Percentiles rank a stretch among this genome's conserved stretches.
Evolutionary conservation across 352 stramenopile species (phyloP).

Genomic region (Pythium aristosporum): DNA sequence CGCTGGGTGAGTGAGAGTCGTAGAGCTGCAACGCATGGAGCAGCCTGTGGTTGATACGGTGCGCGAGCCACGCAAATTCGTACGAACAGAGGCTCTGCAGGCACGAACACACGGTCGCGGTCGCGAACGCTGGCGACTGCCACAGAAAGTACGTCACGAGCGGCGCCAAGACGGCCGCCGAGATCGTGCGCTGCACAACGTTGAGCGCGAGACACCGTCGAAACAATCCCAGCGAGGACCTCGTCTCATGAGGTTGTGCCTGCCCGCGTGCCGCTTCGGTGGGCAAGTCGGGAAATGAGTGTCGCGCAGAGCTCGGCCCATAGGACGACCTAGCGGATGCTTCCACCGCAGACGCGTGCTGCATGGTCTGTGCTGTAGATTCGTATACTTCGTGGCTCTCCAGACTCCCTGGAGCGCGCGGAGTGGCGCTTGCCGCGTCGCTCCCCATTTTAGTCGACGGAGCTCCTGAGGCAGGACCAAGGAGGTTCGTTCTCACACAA

Average conservation of each 20-base stretch:
- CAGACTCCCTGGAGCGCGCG: background rate
- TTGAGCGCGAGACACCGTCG: constrained; percentile 34
- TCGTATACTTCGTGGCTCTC: background rate
- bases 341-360: background rate
- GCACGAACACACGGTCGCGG: constrained; percentile 64
- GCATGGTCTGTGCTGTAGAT: background rate
- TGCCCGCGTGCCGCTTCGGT: background rate
- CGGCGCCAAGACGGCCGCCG: constrained; percentile 54
- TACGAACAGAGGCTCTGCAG: constrained; percentile 64
- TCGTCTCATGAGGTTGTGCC: background rate
- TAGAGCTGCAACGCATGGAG: constrained; percentile 30
- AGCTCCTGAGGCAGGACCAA: background rate
- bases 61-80: constrained; percentile 73
- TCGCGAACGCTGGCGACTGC: constrained; percentile 66
- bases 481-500: background rate
- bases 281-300: background rate
- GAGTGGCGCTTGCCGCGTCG: background rate
- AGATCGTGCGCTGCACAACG: constrained; percentile 64
- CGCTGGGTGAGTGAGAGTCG: background rate
- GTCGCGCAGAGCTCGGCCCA: background rate
- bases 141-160: constrained; percentile 73
- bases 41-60: constrained; percentile 58
- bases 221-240: background rate
- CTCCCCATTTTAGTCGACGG: background rate
- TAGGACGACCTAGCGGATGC: background rate